These are phyloP conservation scores for Themeda triandra DNA, from an alignment of 176 grass and related monocot genomes.

Conservation along the genomic window DNA sequence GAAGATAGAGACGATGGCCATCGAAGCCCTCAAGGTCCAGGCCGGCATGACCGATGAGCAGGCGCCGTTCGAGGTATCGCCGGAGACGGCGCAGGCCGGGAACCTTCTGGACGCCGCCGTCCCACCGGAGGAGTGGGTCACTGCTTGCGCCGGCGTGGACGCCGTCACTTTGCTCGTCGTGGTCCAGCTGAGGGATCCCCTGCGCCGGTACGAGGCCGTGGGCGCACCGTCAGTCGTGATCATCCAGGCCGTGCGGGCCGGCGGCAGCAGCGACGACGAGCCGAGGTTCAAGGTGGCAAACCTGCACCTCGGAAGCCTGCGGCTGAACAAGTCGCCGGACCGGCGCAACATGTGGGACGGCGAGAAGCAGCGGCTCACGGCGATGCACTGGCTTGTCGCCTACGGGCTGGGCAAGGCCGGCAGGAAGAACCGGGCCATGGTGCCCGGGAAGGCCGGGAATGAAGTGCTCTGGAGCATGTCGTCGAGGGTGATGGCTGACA, in stretches of 20 bases:
- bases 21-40: slow-evolving; percentile 86
- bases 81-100: slow-evolving; percentile 7
- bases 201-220: slow-evolving; percentile 79
- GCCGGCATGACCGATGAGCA: slow-evolving; percentile 63
- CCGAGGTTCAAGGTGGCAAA: slow-evolving; percentile 65
- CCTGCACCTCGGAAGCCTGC: slow-evolving; percentile 72
- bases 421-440: slow-evolving; percentile 38
- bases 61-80: slow-evolving; percentile 65
- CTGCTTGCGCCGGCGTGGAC: slow-evolving; percentile 2
- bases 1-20: slow-evolving; percentile 72
- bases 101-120: slow-evolving; percentile 53
- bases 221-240: slow-evolving; percentile 64
- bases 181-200: slow-evolving; percentile 74
- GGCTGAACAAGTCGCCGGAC: slow-evolving; percentile 37
- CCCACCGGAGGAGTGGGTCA: slow-evolving; percentile 62
- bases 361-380: slow-evolving; percentile 80
- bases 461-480: slow-evolving; percentile 87
- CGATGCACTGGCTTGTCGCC: slow-evolving; percentile 92
- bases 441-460: slow-evolving; percentile 29
- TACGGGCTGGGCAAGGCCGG: slow-evolving; percentile 75
- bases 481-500: slow-evolving; percentile 88
- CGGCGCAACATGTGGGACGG: slow-evolving; percentile 72
- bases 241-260: slow-evolving; percentile 53
- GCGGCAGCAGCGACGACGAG: slow-evolving; percentile 36
- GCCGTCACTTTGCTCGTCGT: slow-evolving; percentile 52